Percentiles rank a stretch among this genome's conserved stretches.
These are phyloP conservation scores for Coemansia nantahalensis DNA, from an alignment of 192 early-diverging fungal species.

Conservation along the genomic window DNA sequence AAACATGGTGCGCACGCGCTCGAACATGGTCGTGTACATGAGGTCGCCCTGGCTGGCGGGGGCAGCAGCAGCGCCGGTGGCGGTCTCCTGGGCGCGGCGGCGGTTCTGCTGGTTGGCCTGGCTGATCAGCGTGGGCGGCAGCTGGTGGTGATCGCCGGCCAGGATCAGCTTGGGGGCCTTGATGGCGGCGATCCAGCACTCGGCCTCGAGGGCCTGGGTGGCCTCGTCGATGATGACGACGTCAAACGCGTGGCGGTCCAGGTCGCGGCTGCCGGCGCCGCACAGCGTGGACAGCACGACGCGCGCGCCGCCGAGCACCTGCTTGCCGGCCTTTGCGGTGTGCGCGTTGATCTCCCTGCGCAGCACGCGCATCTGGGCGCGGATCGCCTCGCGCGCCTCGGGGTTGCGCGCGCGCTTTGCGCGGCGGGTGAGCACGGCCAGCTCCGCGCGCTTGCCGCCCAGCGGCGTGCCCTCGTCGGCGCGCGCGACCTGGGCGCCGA, in stretches of 20 bases:
- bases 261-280: slow-evolving; percentile 56
- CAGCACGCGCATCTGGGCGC: slow-evolving; percentile 64
- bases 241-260: slow-evolving; percentile 64
- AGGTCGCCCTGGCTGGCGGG: neutral
- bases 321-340: no score
- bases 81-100: no score
- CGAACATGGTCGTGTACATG: slow-evolving; percentile 70
- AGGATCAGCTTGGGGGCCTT: slow-evolving; percentile 72
- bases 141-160: slow-evolving; percentile 89
- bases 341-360: slow-evolving; percentile 59
- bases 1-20: slow-evolving; percentile 63
- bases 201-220: slow-evolving; percentile 79
- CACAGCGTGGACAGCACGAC: slow-evolving; percentile 80
- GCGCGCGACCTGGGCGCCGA: slow-evolving; percentile 64
- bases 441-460: slow-evolving; percentile 69
- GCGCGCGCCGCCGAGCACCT: no score
- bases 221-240: slow-evolving; percentile 89
- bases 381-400: slow-evolving; percentile 60
- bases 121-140: slow-evolving; percentile 74
- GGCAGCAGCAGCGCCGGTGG: no score
- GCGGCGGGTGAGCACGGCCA: slow-evolving; percentile 63
- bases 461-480: slow-evolving; percentile 72
- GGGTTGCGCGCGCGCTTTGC: slow-evolving; percentile 64
- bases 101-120: no score
- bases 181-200: slow-evolving; percentile 87